Conservation (phyloP, 495 filamentous ascomycete species). For the Talaromyces proteolyticus region DNA sequence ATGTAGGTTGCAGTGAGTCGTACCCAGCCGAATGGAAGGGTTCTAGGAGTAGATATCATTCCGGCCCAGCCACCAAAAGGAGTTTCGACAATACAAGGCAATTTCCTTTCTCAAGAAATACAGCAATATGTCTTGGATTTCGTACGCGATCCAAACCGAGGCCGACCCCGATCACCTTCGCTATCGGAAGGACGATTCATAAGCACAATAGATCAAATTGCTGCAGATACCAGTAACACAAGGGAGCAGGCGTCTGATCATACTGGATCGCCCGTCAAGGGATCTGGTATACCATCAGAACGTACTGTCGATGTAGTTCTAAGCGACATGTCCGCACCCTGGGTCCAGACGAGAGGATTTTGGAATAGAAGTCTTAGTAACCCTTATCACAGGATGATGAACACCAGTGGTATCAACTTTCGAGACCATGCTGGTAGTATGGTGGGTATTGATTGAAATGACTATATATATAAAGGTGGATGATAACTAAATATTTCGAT, state of each 20-base stretch:
- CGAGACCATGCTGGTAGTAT: constrained; percentile 92
- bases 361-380: constrained; percentile 84
- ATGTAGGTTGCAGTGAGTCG: constrained; percentile 71
- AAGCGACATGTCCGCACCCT: constrained; percentile 98
- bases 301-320: constrained; percentile 87
- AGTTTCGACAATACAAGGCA: constrained; percentile 87
- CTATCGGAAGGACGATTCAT: constrained; percentile 4
- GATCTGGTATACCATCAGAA: constrained; percentile 9
- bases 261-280: constrained; percentile 8
- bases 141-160: constrained; percentile 58
- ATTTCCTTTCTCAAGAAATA: constrained; percentile 69
- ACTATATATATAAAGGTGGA: background rate
- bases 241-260: background rate
- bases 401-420: constrained; percentile 82
- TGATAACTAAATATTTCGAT: background rate
- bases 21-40: constrained; percentile 67
- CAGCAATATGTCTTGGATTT: constrained; percentile 70
- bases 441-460: constrained; percentile 47
- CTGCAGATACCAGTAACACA: background rate
- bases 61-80: constrained; percentile 85
- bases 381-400: constrained; percentile 97
- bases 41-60: constrained; percentile 89
- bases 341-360: constrained; percentile 70
- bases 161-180: constrained; percentile 33
- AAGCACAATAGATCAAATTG: background rate